Percentiles rank a stretch among this genome's conserved stretches.
Conservation (phyloP, 2,329 filamentous ascomycete species). For the Pseudohalonectria lignicola region DNA sequence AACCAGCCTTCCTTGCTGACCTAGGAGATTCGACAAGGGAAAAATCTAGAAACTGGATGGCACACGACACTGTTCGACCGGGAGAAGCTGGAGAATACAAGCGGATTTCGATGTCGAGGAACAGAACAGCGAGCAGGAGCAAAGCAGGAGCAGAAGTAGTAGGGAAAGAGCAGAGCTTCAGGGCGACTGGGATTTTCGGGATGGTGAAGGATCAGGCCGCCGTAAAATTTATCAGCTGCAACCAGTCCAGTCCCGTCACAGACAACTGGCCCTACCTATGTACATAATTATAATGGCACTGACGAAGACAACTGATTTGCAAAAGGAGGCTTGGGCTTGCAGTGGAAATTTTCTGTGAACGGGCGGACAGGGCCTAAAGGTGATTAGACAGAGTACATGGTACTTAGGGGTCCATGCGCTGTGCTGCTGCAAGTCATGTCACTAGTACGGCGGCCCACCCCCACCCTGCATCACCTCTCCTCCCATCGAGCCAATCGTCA, state of each 20-base stretch:
- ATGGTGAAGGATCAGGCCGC: not conserved
- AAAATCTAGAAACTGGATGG: no score
- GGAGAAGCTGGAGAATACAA: no score
- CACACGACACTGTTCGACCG: no score
- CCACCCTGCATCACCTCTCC: not conserved
- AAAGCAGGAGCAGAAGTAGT: no score
- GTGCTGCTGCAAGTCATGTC: constrained; percentile 4
- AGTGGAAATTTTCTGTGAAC: constrained; percentile 1
- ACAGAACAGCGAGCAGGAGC: no score
- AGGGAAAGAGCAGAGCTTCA: no score
- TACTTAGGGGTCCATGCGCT: constrained; percentile 3
- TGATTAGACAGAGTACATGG: constrained; percentile 3
- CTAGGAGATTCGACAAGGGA: no score
- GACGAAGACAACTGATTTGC: not conserved
- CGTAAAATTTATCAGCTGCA: constrained; percentile 2
- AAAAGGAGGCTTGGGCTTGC: no score
- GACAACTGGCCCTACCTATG: not conserved
- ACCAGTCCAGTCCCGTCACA: not conserved
- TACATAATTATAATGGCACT: not conserved
- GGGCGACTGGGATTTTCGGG: no score
- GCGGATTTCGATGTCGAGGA: no score
- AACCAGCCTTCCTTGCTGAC: no score
- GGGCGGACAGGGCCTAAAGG: not conserved
- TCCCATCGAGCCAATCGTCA: not conserved
- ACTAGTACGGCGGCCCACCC: constrained; percentile 5